phyloP scores from a whole-genome alignment of 129 eudicot genomes.

The Helianthus tuberosus region DNA sequence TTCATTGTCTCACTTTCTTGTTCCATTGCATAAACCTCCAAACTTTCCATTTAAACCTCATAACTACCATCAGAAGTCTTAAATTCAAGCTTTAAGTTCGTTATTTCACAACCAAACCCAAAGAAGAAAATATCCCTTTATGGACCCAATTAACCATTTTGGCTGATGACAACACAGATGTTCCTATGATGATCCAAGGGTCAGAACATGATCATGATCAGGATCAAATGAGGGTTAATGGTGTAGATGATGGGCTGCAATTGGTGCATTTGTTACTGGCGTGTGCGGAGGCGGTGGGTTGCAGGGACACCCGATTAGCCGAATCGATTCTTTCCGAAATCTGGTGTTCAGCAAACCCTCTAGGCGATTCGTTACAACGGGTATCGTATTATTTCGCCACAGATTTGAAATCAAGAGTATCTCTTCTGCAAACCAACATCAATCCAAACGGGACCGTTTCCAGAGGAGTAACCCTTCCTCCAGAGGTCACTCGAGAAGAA shows the following conservation, averaged over 20 bases:
- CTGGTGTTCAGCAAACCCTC: conserved; percentile 50
- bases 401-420: conserved; percentile 56
- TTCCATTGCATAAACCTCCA: conserved; percentile 24
- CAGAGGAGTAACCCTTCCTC: conserved; percentile 8
- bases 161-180: conserved; percentile 34
- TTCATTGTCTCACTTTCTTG: conserved; percentile 16
- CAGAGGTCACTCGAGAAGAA: conserved; percentile 38
- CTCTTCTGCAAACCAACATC: conserved; percentile 44
- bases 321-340: conserved; percentile 52
- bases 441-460: conserved; percentile 43
- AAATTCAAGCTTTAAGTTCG: conserved; percentile 7
- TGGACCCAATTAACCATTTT: conserved; percentile 40
- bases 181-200: conserved; percentile 40
- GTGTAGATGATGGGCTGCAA: conserved; percentile 66
- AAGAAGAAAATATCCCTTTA: conserved; percentile 24
- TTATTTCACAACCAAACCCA: not conserved
- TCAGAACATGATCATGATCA: conserved; percentile 22
- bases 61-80: conserved; percentile 23
- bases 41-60: not conserved
- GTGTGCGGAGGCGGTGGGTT: conserved; percentile 82
- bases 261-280: conserved; percentile 66
- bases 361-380: conserved; percentile 68
- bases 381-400: conserved; percentile 63
- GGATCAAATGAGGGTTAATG: conserved; percentile 33
- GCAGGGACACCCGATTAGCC: conserved; percentile 66